Evolutionary conservation across 2,329 filamentous ascomycete species (phyloP).

Genomic region (Colletotrichum sublineola): DNA sequence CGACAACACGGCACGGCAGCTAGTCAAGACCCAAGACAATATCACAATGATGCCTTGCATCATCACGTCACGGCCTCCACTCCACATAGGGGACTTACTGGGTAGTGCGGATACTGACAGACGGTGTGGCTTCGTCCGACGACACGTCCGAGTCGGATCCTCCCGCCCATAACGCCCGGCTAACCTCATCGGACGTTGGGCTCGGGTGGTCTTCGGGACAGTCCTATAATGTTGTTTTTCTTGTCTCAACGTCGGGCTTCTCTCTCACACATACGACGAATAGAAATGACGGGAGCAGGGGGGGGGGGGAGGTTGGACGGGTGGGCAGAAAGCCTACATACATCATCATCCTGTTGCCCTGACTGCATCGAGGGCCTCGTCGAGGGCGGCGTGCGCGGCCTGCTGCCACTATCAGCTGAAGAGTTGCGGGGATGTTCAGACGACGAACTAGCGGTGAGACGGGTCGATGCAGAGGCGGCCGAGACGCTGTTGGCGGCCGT

Average conservation of each 20-base stretch:
- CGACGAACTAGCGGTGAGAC: conserved; percentile 43
- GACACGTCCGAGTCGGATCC: conserved; percentile 35
- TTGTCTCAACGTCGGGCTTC: not conserved
- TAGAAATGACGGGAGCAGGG: not conserved
- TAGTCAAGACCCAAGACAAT: no score
- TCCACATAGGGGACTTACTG: conserved; percentile 12
- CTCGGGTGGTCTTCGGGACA: conserved; percentile 34
- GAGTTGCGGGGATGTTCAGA: conserved; percentile 38
- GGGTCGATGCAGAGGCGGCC: conserved; percentile 37
- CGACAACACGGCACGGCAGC: not conserved
- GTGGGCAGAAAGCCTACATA: conserved; percentile 8
- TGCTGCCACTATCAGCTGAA: conserved; percentile 27
- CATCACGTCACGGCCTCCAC: no score
- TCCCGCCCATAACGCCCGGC: conserved; percentile 30
- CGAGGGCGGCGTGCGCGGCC: conserved; percentile 38
- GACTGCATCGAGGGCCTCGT: conserved; percentile 36
- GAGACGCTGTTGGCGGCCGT: conserved; percentile 39
- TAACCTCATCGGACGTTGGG: conserved; percentile 39
- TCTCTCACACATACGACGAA: not conserved
- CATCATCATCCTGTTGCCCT: conserved; percentile 1
- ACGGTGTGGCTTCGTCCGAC: conserved; percentile 29
- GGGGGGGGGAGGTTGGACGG: no score
- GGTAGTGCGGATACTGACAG: conserved; percentile 9
- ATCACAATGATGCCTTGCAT: not conserved
- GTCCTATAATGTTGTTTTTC: conserved; percentile 3